phyloP scores from a whole-genome alignment of 768 basidiomycete genomes.

The Xerocomus spinulosus region DNA sequence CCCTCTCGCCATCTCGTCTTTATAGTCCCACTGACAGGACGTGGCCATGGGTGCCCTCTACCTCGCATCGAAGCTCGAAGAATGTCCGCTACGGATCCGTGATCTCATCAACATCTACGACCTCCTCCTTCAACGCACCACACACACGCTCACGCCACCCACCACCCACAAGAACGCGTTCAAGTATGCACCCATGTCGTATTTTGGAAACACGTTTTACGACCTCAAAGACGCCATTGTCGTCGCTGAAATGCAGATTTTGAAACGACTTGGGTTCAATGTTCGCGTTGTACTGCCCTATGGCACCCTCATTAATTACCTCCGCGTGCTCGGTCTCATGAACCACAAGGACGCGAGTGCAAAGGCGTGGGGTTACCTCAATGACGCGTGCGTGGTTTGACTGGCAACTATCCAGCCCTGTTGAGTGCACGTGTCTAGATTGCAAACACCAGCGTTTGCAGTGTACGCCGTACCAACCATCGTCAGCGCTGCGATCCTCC shows the following conservation, averaged over 20 bases:
- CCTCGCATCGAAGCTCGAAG: slow-evolving; percentile 87
- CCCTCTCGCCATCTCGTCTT: slow-evolving; percentile 5
- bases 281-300: slow-evolving; percentile 92
- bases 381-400: slow-evolving; percentile 77
- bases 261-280: slow-evolving; percentile 94
- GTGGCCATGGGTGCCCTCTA: slow-evolving; percentile 86
- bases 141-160: slow-evolving; percentile 41
- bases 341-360: slow-evolving; percentile 65
- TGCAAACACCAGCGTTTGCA: slow-evolving; percentile 92
- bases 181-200: slow-evolving; percentile 81
- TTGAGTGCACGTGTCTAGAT: slow-evolving; percentile 40
- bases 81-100: slow-evolving; percentile 86
- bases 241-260: slow-evolving; percentile 93
- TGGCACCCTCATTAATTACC: slow-evolving; percentile 90
- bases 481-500: slow-evolving; percentile 83
- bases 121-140: slow-evolving; percentile 72
- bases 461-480: slow-evolving; percentile 86
- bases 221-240: slow-evolving; percentile 92
- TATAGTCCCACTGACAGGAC: slow-evolving; percentile 47
- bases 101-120: slow-evolving; percentile 95
- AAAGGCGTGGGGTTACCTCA: slow-evolving; percentile 90
- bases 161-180: slow-evolving; percentile 33
- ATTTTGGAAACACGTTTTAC: slow-evolving; percentile 86
- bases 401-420: neutral
- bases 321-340: slow-evolving; percentile 84